Evolutionary conservation across 2,329 filamentous ascomycete genomes (phyloP), one percentile per base, ranked within the genome.

Genomic region (Claviceps pazoutovae): DNA sequence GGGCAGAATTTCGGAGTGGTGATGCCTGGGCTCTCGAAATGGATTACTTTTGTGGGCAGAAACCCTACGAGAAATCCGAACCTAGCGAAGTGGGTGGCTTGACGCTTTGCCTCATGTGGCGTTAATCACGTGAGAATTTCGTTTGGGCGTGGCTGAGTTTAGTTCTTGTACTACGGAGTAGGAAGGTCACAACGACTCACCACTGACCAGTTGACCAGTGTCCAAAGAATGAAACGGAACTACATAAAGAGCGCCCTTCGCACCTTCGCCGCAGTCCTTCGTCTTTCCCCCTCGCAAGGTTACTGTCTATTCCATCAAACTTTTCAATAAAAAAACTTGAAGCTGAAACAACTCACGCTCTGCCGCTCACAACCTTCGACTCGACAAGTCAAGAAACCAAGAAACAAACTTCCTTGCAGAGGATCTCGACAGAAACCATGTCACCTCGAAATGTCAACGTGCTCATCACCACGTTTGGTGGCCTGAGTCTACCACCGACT

Each of bases 381-480:
- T 45, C 23, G 23, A 26, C 42, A 44, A 44, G 6, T 8, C 21
- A 23, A 26, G 2, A 11, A 43, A 43, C 41, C 17, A 14, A 43
- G 5, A 43, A 41, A 41, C 38, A 41, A 41, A 41, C 16, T n/a
- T 17, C 14, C 16, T 8, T 6, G 9, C 30, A 19, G 16, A 45
- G 42, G 5, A n/a, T 26, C 14, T 36, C 16, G 11, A 23, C 44
- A 41, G 37, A 34, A 39, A 49, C 19, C n/a, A 86, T 86, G 82
- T 70, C 73, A 41, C 61, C 74, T 1, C 67, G 66, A 56, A 79
- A 72, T 41, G 71, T 95, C 64, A 95, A 95, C 68, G 75, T 97
- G 56, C 79, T 97, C 54, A 74, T 98, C 55, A 84, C 88, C 59
- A 88, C 84, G 55, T 91, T 97, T 62, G 76, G 84, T 7, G 91